Evolutionary conservation across 2,329 filamentous ascomycete genomes (phyloP), one percentile per base, ranked within the genome.

Genomic region (Myriosclerotinia curreyana): DNA sequence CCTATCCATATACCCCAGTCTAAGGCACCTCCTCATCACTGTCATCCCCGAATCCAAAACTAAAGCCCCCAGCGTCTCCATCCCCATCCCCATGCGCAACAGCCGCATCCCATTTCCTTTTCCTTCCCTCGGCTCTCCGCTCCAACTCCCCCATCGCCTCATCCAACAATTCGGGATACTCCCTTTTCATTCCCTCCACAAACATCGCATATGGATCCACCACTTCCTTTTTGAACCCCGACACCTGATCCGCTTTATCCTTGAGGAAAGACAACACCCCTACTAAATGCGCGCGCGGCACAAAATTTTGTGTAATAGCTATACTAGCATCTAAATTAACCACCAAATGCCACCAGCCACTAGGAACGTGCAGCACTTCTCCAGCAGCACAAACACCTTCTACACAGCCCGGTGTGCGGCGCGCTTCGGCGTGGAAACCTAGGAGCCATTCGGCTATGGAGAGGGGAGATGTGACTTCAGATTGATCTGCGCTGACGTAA

Each of bases 361-460:
- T 92, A 0, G 95, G 94, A 7, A 98, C 94, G 74, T 97, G 91
- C 58, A 98, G 77, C 20, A 98, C 88, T 76, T 98, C 95, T 2
- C 94, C 94, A 50, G 87, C 85, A 17, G 79, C 77, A 74, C 94
- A 98, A 36, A 98, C 86, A 0, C 92, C 94, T 77, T 98, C 94
- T 38, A 89, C 77, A 72, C 93, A 97, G 14, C 89, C 91, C 0
- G 88, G 84, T 2, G 88, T 86, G 60, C 79, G 81, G 60, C 94
- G 85, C 12, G 94, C 95, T 72, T 93, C 89, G 2, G 83, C 84
- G 74, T 98, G 95, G 76, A 97, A 98, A 36, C 88, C 87, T 17
- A 98, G 82, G 9, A 98, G 83, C 89, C 95, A 98, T 77, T 98
- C 94, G n/a, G 93, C 92, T 70, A 98, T 97, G 77, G 91, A 96